phyloP scores from a whole-genome alignment of 306 rosid species.

The Trifolium subterraneum region DNA sequence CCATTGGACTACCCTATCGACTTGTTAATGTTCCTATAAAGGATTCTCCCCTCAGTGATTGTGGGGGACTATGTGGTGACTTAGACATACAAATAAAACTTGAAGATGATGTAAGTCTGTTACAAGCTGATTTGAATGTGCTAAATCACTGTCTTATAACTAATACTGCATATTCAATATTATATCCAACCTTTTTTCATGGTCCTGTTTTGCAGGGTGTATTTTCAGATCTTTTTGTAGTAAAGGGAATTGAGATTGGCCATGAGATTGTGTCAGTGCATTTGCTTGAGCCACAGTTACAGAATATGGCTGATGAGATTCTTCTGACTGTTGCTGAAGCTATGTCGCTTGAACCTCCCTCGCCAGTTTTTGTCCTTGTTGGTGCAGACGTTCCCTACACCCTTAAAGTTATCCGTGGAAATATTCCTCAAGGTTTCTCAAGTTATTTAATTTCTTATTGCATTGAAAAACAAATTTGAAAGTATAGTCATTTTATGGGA shows the following conservation, averaged over 20 bases:
- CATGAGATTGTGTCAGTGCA: slow-evolving; percentile 82
- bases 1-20: slow-evolving; percentile 60
- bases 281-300: slow-evolving; percentile 73
- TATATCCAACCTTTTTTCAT: slow-evolving; percentile 38
- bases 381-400: slow-evolving; percentile 75
- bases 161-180: slow-evolving; percentile 31
- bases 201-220: slow-evolving; percentile 77
- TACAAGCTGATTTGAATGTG: slow-evolving; percentile 46
- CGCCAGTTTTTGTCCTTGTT: slow-evolving; percentile 86
- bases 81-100: slow-evolving; percentile 80
- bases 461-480: too few species aligned
- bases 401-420: slow-evolving; percentile 79
- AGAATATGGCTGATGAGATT: slow-evolving; percentile 74
- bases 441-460: slow-evolving; percentile 15
- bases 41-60: slow-evolving; percentile 91
- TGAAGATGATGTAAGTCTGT: slow-evolving; percentile 81
- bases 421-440: slow-evolving; percentile 75
- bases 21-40: slow-evolving; percentile 88
- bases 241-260: slow-evolving; percentile 86
- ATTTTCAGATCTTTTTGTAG: slow-evolving; percentile 85
- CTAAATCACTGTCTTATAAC: slow-evolving; percentile 27
- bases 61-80: slow-evolving; percentile 94
- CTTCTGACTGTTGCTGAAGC: slow-evolving; percentile 97
- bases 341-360: slow-evolving; percentile 88
- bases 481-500: too few species aligned